Percentiles rank a stretch among this genome's conserved stretches.
Conservation (phyloP, 2,329 filamentous ascomycete species). For the Chalara sp. region DNA sequence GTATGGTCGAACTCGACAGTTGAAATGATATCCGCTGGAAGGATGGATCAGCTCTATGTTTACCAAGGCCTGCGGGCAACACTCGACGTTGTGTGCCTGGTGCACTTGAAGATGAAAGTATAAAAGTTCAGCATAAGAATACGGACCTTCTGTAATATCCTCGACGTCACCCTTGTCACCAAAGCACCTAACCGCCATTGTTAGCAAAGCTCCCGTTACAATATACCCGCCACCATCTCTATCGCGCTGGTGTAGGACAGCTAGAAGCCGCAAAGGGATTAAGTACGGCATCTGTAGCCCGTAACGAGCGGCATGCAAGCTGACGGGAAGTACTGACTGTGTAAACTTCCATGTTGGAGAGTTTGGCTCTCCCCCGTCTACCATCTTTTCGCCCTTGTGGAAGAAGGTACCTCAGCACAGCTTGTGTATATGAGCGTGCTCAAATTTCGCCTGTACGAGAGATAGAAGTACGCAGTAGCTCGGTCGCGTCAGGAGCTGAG, state of each 20-base stretch:
- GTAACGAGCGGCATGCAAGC: neutral
- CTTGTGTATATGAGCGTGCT: neutral
- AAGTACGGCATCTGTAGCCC: neutral
- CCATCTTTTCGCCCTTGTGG: constrained; percentile 62
- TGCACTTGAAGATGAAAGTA: too few species aligned
- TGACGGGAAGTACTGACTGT: constrained; percentile 46
- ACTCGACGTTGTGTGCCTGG: too few species aligned
- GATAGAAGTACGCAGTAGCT: constrained; percentile 7
- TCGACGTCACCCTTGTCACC: constrained; percentile 99
- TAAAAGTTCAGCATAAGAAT: neutral
- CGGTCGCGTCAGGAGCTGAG: constrained; percentile 17
- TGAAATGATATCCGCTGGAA: constrained; percentile 77
- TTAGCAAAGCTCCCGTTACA: constrained; percentile 16
- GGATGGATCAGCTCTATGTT: neutral
- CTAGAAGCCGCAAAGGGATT: too few species aligned
- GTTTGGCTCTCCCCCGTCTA: constrained; percentile 88
- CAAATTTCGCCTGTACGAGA: neutral
- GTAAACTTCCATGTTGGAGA: constrained; percentile 99
- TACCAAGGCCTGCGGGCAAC: too few species aligned
- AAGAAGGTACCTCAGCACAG: constrained; percentile 23
- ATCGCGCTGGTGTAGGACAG: too few species aligned
- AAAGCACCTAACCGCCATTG: constrained; percentile 66
- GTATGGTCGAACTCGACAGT: constrained; percentile 89
- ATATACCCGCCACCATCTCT: neutral
- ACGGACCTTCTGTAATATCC: constrained; percentile 32